A percentile compares a stretch with the other conserved stretches of the same genome.
Conservation (phyloP, 2,329 filamentous ascomycete genomes). For the Fusarium vanettenii region DNA sequence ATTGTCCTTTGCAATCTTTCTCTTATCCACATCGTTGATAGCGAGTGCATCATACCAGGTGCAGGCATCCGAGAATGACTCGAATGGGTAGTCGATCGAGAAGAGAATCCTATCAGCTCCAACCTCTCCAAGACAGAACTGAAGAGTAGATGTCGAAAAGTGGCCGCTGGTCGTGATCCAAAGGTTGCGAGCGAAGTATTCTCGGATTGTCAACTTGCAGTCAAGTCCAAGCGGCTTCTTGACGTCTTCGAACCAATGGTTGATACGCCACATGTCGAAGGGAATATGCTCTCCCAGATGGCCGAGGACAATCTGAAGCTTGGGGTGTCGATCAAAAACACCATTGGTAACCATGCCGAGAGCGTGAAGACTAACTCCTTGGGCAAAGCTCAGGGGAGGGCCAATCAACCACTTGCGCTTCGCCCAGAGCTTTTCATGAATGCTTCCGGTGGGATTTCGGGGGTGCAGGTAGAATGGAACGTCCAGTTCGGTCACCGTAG, state of each 20-base stretch:
- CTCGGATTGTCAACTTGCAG: conserved; percentile 61
- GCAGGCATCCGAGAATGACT: conserved; percentile 56
- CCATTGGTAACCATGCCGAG: conserved; percentile 63
- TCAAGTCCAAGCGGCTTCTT: conserved; percentile 61
- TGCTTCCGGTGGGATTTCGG: conserved; percentile 65
- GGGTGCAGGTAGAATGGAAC: conserved; percentile 75
- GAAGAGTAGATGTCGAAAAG: conserved; percentile 64
- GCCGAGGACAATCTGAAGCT: conserved; percentile 59
- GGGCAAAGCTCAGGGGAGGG: conserved; percentile 68
- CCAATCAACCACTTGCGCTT: conserved; percentile 70
- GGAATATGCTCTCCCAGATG: conserved; percentile 63
- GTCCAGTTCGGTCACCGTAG: conserved; percentile 66
- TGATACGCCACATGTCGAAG: conserved; percentile 62
- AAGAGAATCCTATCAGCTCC: conserved; percentile 64
- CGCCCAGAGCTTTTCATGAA: conserved; percentile 69
- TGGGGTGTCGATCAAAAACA: conserved; percentile 61
- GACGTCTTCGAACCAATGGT: conserved; percentile 67
- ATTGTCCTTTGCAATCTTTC: conserved; percentile 57
- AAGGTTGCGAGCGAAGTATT: conserved; percentile 67
- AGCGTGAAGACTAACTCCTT: conserved; percentile 68
- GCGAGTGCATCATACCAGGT: conserved; percentile 54
- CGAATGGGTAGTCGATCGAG: conserved; percentile 65
- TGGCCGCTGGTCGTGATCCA: conserved; percentile 69
- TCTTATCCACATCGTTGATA: conserved; percentile 49
- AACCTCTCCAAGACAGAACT: conserved; percentile 61